Evolutionary conservation across 2,329 filamentous ascomycete species (phyloP), one percentile per base, ranked within the genome.

Genomic region (Paecilomyces sp.): DNA sequence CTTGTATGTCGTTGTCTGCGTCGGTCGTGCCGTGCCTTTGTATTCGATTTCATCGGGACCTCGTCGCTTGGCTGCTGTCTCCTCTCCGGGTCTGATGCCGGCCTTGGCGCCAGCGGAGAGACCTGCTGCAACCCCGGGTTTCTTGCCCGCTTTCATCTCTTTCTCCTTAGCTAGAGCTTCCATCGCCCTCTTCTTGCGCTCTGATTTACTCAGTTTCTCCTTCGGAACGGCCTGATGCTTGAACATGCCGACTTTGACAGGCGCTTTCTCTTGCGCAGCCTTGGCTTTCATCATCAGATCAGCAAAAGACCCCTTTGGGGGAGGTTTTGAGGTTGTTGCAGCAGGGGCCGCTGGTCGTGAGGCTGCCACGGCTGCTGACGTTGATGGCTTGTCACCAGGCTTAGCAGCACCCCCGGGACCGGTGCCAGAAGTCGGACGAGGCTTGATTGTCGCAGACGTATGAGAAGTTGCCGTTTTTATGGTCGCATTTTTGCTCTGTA

Each of bases 201-300:
- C 81, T 61, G 80, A 76, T 68, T 81, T 83, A 59, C 81, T 82
- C 36, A 85, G 65, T 58, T 81, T 82, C 65, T 86, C 83, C 53
- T 83, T 81, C 2, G 82, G 76, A 2, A 68, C 71, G 3, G 75
- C 58, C 64, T 86, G 83, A 65, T 86, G 81, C 68, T 83, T 85
- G 69, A 86, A 81, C 53, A 80, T 75, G 47, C 82, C 83, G 41
- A 82, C 71, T 58, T 73, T 65, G 41, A 77, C 70, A 25, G 77
- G 73, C 13, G 76, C 77, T 63, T 77, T 75, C 56, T 80, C 74
- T 66, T 77, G 79, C 59, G 79, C 77, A 55, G 81, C 81, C 68
- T 86, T 83, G 53, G 85, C 85, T 65, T 80, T 79, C 60, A 79
- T 78, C 72, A 88, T 79, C 52, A 87, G 77, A 56, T 84, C 84